Base-by-base conservation (phyloP, 495 filamentous ascomycete genomes). In the Neurospora discreta region DNA sequence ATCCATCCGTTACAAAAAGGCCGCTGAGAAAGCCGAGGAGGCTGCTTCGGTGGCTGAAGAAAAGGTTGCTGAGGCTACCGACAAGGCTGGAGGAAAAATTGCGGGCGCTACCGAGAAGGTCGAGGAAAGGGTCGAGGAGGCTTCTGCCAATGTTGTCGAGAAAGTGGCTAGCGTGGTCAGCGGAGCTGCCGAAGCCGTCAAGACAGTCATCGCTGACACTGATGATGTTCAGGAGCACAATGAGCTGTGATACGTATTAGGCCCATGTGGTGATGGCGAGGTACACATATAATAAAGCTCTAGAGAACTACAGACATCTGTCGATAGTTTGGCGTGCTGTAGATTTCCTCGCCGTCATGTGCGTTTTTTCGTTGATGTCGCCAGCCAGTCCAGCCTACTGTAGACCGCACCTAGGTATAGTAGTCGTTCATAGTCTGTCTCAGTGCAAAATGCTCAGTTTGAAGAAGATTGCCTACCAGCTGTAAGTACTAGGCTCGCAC, bases 201-300 rank as follows among this genome's bases (percentile, higher is more conserved):
- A 82, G 74, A 83, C 82, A 13, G 72, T 84, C 5, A 23, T 85
- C 68, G 80, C 81, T 41, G 84, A 87, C 69, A 84, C 83, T 39
- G 84, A 87, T 69, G 85, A 87, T 71, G 73, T 71, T 40, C 81
- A 86, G 77, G 85, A 86, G 73, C 85, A 86, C 75, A 84, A 85
- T 73, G 86, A 88, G 74, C 82, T 88, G 73, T 88, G 77, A 77
- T 52, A 18, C 7, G 26, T 15, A 65, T 33, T 15, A 60, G 13
- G 13, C 30, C 6, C 7, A 26, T 60, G 1, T 18, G 30, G 69
- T 30, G 39, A 38, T 44, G 16, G 18, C 16, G n/a, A n/a, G 33
- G 68, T 69, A 30, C 18, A 43, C 20, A 39, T 41, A 11, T 20
- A 69, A 41, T 18, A 69, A 20, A 33, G 26, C 30, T 60, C 23